These are phyloP conservation scores for Globisporangium spinosum DNA, from an alignment of 352 stramenopile species.

Conservation along the genomic window DNA sequence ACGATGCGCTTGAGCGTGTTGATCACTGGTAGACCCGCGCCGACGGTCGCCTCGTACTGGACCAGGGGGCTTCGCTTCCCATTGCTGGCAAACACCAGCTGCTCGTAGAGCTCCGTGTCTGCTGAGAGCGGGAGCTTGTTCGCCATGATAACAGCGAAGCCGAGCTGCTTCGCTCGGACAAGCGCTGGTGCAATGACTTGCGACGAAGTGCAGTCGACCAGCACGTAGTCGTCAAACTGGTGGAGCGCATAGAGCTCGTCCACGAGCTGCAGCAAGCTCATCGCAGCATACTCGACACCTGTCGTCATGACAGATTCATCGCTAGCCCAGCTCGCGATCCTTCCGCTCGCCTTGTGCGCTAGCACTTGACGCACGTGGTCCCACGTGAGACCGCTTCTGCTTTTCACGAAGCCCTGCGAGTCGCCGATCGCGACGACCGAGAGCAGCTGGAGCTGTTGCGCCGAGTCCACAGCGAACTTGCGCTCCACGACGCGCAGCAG, in stretches of 20 bases:
- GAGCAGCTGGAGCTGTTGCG: not conserved
- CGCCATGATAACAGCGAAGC: conserved; percentile 35
- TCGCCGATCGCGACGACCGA: conserved; percentile 29
- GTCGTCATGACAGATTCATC: not conserved
- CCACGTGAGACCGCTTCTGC: not conserved
- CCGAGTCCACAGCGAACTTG: conserved; percentile 1
- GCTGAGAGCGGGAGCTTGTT: conserved; percentile 55
- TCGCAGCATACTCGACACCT: not conserved
- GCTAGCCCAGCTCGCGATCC: not conserved
- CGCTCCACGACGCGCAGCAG: conserved; percentile 24
- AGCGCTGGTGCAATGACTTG: conserved; percentile 18
- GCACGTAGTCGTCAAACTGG: conserved; percentile 17
- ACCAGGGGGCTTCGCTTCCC: conserved; percentile 20
- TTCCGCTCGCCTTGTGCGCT: conserved; percentile 4
- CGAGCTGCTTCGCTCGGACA: conserved; percentile 18
- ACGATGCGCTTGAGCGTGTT: conserved; percentile 45
- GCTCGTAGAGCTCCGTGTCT: conserved; percentile 29
- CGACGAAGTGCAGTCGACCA: conserved; percentile 32
- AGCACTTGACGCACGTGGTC: not conserved
- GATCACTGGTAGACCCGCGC: conserved; percentile 60
- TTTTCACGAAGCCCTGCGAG: conserved; percentile 21
- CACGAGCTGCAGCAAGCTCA: conserved; percentile 7
- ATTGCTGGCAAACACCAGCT: conserved; percentile 22
- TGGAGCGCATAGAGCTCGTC: conserved; percentile 12
- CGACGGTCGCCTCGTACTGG: conserved; percentile 56